Percentiles rank a stretch among this genome's conserved stretches.
These are phyloP conservation scores for Rosa multiflora DNA, from an alignment of 306 rosid species.

Conservation along the genomic window DNA sequence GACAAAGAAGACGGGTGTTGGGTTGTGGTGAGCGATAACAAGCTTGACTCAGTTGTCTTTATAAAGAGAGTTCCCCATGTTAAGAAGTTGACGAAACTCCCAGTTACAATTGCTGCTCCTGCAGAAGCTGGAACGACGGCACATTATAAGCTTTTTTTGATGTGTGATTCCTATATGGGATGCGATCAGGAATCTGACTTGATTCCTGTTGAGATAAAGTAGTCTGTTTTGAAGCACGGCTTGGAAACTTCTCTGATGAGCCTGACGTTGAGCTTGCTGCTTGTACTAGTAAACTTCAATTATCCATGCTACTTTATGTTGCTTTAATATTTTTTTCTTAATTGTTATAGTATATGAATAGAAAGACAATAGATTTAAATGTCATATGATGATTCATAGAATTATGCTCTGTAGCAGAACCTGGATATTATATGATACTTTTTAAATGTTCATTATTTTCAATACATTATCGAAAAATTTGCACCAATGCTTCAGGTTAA, in stretches of 20 bases:
- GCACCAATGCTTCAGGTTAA: too few relatives aligned
- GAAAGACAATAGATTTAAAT: too few relatives aligned
- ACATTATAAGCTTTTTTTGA: conserved; percentile 61
- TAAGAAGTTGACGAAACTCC: conserved; percentile 58
- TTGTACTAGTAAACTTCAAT: not conserved
- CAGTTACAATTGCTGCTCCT: conserved; percentile 69
- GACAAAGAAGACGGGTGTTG: conserved; percentile 94
- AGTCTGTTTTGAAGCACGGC: not conserved
- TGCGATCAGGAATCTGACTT: conserved; percentile 87
- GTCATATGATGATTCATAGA: too few relatives aligned
- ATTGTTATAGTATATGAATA: too few relatives aligned
- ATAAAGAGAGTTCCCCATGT: conserved; percentile 76
- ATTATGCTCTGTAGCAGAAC: too few relatives aligned
- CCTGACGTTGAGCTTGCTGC: not conserved
- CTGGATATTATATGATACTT: too few relatives aligned
- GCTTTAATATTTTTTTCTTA: not conserved
- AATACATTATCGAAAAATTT: too few relatives aligned
- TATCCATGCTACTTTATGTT: not conserved
- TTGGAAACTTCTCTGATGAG: not conserved
- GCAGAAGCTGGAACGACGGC: conserved; percentile 66
- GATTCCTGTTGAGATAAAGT: conserved; percentile 34
- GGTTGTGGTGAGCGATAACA: conserved; percentile 82
- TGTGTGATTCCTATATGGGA: conserved; percentile 91
- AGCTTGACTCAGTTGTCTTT: conserved; percentile 63
- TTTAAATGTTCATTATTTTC: too few relatives aligned